These are phyloP conservation scores for Pleurotus djamor DNA, from an alignment of 768 basidiomycete species.

Conservation along the genomic window DNA sequence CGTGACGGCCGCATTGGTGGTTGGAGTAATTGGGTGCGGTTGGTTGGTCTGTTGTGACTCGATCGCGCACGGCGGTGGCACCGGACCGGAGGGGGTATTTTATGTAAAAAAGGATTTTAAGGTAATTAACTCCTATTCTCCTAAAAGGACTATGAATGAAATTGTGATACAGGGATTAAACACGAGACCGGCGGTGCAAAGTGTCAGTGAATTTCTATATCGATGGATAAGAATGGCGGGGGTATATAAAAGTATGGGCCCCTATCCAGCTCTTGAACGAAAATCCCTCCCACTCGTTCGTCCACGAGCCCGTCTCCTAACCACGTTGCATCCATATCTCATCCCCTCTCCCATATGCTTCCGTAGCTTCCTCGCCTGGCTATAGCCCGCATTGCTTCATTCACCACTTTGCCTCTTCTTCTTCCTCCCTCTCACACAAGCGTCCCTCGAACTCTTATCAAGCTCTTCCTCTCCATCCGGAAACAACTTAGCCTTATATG, in stretches of 20 bases:
- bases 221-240: slow-evolving; percentile 7
- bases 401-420: neutral
- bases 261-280: neutral
- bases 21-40: neutral
- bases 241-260: neutral
- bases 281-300: slow-evolving; percentile 7
- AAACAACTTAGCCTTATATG: slow-evolving; percentile 4
- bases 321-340: slow-evolving; percentile 2
- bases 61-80: slow-evolving; percentile 3
- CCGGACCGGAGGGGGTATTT: neutral
- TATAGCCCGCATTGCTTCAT: neutral
- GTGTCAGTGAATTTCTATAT: neutral
- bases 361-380: slow-evolving; percentile 4
- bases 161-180: neutral
- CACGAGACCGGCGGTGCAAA: too few species aligned
- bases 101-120: slow-evolving; percentile 1
- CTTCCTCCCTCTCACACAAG: neutral
- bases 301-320: slow-evolving; percentile 7
- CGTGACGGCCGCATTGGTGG: slow-evolving; percentile 8
- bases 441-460: neutral
- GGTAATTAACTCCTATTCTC: neutral
- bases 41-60: neutral
- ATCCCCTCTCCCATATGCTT: slow-evolving; percentile 7
- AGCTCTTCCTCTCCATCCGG: slow-evolving; percentile 3
- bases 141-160: neutral